Conservation (phyloP, 1,284 basidiomycete species). For the Puccinia coronata region DNA sequence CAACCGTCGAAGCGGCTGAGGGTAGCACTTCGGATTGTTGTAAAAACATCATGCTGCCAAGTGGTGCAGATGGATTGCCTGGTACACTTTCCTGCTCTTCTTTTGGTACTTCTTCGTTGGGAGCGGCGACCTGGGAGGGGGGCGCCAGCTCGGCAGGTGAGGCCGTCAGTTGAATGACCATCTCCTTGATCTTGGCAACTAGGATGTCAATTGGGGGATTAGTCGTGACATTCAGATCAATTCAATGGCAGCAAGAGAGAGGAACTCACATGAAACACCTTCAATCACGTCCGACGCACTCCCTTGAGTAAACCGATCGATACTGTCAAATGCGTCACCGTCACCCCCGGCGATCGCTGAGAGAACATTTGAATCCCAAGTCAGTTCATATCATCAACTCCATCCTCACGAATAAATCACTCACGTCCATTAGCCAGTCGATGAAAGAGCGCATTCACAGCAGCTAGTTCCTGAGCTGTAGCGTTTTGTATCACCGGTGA, state of each 20-base stretch:
- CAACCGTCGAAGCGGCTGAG: not conserved
- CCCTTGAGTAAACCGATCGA: conserved; percentile 52
- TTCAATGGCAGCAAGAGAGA: not conserved
- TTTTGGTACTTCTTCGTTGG: not conserved
- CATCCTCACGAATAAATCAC: not conserved
- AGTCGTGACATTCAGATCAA: not conserved
- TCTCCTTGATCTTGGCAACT: conserved; percentile 54
- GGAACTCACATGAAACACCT: conserved; percentile 54
- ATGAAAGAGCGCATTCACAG: conserved; percentile 54
- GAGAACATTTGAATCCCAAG: no score
- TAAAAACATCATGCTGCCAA: conserved; percentile 45
- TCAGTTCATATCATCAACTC: no score
- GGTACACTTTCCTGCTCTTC: conserved; percentile 11
- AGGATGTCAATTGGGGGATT: not conserved
- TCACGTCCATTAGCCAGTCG: conserved; percentile 54
- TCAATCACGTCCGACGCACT: conserved; percentile 52
- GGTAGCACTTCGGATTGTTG: conserved; percentile 48
- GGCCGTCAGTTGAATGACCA: conserved; percentile 56
- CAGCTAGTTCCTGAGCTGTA: conserved; percentile 55
- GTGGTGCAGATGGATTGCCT: conserved; percentile 33
- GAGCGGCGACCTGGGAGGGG: not conserved
- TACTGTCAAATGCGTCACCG: conserved; percentile 54
- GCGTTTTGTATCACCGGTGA: conserved; percentile 54
- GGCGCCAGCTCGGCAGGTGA: conserved; percentile 51
- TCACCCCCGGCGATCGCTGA: conserved; percentile 54